Evolutionary conservation across 345 rosid genomes (phyloP).

Genomic region (Melastoma malabathricum): DNA sequence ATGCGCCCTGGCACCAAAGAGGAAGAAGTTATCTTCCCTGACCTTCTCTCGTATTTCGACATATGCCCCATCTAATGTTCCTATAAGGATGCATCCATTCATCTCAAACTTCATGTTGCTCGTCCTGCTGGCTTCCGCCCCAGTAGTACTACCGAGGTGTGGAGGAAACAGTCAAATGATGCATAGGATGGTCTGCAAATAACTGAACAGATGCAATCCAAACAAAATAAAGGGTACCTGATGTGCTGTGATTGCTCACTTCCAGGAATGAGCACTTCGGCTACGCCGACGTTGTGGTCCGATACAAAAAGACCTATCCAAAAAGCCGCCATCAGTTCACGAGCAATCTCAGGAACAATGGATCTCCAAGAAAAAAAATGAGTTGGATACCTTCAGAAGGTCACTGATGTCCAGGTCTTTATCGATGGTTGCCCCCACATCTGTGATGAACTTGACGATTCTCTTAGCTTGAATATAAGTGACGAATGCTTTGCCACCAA

Average conservation of each 20-base stretch:
- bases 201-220: neutral
- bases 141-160: slow-evolving; percentile 24
- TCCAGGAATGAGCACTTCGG: slow-evolving; percentile 38
- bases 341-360: too few species aligned
- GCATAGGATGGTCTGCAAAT: too few species aligned
- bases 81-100: slow-evolving; percentile 35
- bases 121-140: slow-evolving; percentile 50
- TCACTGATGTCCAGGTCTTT: slow-evolving; percentile 31
- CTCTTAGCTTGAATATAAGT: slow-evolving; percentile 45
- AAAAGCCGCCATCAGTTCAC: too few species aligned
- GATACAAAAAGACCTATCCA: slow-evolving; percentile 33
- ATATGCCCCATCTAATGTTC: slow-evolving; percentile 42
- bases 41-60: slow-evolving; percentile 40
- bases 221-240: slow-evolving; percentile 14
- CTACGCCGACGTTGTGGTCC: slow-evolving; percentile 39
- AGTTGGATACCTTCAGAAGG: slow-evolving; percentile 26
- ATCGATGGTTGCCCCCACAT: slow-evolving; percentile 30
- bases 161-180: neutral
- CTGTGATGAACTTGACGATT: slow-evolving; percentile 39
- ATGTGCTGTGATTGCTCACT: slow-evolving; percentile 45
- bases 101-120: slow-evolving; percentile 50
- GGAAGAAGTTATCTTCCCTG: slow-evolving; percentile 41
- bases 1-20: slow-evolving; percentile 31
- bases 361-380: too few species aligned
- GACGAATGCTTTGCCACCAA: slow-evolving; percentile 45